Base-by-base conservation (phyloP, 495 filamentous ascomycete species). In the Xylaria acuta region DNA sequence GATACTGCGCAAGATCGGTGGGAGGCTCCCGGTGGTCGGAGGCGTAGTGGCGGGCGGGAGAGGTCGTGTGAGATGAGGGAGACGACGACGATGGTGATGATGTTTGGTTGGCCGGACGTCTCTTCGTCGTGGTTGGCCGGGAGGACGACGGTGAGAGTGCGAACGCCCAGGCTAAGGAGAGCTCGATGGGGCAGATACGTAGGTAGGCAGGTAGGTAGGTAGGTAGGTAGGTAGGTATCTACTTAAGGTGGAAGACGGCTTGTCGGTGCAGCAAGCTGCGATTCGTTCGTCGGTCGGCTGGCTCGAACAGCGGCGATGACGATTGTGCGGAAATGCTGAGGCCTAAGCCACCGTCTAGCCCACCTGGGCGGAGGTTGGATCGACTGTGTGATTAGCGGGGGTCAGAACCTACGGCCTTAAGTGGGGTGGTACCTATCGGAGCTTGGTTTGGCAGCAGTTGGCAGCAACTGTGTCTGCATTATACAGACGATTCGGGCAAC, bases 1-100 rank as follows among this genome's bases (percentile, higher is more conserved):
- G 67, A 71, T 75, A 78, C 76, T 75, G 70, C 62, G 62, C 53
- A 47, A 74, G 69, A 67, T 71, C 43, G 70, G 68, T 34, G 64
- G 59, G 65, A 59, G 51, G 72, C 60, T 70, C 79, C 78, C 56
- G 27, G 20, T 5, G 56, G 18, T 51, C 56, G 56, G 40, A 76
- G 62, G 27, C 18, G 72, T 27, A 34, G 34, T 58, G 27, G 63
- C 30, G 65, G 45, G 20, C 32, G 70, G 66, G 25, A 45, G 47
- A 16, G 47, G 67, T 58, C 32, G 72, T 75, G 40, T 54, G 69
- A 49, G 66, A 54, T 40, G 51, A 68, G 71, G 43, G 62, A 40
- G 45, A 59, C 58, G 43, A 43, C 64, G 54, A 69, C 75, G 9
- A 59, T 51, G 49, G 71, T 64, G 76, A 73, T 74, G 75, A 72